Percentiles rank a stretch among this genome's conserved stretches.
These are phyloP conservation scores for Tetrahymena borealis DNA, from an alignment of 73 alveolate species.

Conservation along the genomic window DNA sequence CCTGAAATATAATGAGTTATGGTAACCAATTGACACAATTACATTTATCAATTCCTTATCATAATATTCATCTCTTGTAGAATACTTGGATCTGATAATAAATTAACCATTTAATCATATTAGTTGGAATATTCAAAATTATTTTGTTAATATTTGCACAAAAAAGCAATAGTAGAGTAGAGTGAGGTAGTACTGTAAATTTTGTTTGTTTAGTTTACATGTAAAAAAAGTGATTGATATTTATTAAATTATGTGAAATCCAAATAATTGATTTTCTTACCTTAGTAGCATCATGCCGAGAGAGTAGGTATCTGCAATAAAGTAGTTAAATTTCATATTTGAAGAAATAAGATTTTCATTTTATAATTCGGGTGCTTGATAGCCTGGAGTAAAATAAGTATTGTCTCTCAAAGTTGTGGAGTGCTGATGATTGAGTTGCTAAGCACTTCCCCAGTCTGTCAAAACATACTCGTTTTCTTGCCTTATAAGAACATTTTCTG, in stretches of 20 bases:
- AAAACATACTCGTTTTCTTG: background rate
- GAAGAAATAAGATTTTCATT: background rate
- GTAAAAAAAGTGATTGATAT: background rate
- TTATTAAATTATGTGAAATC: background rate
- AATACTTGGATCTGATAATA: background rate
- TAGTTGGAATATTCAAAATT: too few species aligned
- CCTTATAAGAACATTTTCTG: background rate
- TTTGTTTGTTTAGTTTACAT: too few species aligned
- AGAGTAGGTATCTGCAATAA: background rate
- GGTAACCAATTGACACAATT: too few species aligned
- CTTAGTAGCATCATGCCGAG: background rate
- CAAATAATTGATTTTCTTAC: background rate
- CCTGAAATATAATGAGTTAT: too few species aligned
- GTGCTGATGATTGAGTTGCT: background rate
- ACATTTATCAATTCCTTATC: too few species aligned
- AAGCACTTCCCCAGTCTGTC: background rate
- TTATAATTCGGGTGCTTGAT: background rate
- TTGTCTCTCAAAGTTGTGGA: background rate
- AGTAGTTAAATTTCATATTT: background rate
- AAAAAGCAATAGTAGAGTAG: background rate
- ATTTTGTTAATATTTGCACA: background rate
- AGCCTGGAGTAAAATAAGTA: background rate
- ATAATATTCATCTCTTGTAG: too few species aligned
- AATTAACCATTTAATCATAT: too few species aligned
- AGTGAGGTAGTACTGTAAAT: too few species aligned